A percentile compares a stretch with the other conserved stretches of the same genome.
Conservation (phyloP, 768 basidiomycete genomes). For the Chlorophyllum brunneum region DNA sequence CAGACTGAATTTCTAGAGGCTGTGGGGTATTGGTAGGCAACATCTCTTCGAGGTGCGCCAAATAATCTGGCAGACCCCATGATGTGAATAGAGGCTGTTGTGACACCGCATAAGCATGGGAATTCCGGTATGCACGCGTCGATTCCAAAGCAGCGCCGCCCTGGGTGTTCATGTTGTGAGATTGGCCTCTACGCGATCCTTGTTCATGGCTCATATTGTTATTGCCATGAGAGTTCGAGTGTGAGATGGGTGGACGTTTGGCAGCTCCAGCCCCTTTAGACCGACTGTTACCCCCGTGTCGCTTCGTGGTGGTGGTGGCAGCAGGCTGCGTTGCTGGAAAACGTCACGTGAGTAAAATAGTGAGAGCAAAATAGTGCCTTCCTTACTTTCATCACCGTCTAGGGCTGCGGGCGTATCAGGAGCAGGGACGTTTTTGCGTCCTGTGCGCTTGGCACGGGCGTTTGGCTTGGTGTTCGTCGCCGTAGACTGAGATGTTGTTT, state of each 20-base stretch:
- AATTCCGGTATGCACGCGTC: constrained; percentile 70
- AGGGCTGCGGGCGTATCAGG: constrained; percentile 29
- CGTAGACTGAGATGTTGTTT: constrained; percentile 21
- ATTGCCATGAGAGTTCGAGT: constrained; percentile 25
- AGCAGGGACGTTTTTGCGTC: constrained; percentile 31
- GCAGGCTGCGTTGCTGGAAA: constrained; percentile 16
- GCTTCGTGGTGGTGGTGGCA: constrained; percentile 25
- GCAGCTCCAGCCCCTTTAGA: constrained; percentile 36
- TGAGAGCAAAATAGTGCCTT: constrained; percentile 11
- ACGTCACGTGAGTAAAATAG: constrained; percentile 4
- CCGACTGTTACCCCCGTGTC: constrained; percentile 32
- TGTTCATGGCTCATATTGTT: constrained; percentile 34
- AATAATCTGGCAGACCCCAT: constrained; percentile 93
- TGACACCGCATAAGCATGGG: constrained; percentile 75
- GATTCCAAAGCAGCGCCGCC: constrained; percentile 38
- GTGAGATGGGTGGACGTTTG: constrained; percentile 34
- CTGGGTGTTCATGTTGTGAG: constrained; percentile 32
- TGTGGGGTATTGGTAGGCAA: constrained; percentile 74
- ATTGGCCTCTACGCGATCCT: constrained; percentile 46
- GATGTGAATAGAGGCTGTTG: constrained; percentile 78
- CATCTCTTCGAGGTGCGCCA: constrained; percentile 81
- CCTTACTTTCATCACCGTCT: constrained; percentile 65
- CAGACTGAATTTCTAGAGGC: constrained; percentile 67
- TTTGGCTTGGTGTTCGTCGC: constrained; percentile 27
- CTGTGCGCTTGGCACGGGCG: constrained; percentile 42